These are phyloP conservation scores for Eurotiales sp. DNA, from an alignment of 2,329 filamentous ascomycete genomes.

Conservation along the genomic window DNA sequence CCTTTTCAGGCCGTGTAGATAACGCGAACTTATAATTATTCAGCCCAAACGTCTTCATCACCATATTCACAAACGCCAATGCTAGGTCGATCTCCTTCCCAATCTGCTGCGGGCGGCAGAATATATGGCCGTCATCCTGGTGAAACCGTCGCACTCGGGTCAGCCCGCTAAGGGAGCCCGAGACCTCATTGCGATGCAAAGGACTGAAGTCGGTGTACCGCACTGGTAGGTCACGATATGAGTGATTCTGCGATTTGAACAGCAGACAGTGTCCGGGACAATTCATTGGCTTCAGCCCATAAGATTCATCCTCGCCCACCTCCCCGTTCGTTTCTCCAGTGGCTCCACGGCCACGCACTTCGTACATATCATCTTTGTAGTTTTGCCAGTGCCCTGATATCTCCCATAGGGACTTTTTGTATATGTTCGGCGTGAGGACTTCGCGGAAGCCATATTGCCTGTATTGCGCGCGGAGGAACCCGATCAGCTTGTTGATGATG, in stretches of 20 bases:
- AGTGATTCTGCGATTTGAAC: slow-evolving; percentile 68
- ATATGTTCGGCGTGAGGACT: slow-evolving; percentile 85
- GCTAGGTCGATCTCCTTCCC: slow-evolving; percentile 69
- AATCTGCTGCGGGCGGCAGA: slow-evolving; percentile 75
- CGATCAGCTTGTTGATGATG: slow-evolving; percentile 77
- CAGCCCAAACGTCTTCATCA: slow-evolving; percentile 67
- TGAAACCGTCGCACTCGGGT: slow-evolving; percentile 84
- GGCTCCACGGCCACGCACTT: slow-evolving; percentile 58
- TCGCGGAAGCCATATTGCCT: slow-evolving; percentile 81
- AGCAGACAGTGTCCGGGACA: slow-evolving; percentile 85
- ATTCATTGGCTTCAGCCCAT: slow-evolving; percentile 89
- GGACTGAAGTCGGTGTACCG: slow-evolving; percentile 85
- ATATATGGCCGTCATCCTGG: slow-evolving; percentile 89
- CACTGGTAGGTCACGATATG: slow-evolving; percentile 76
- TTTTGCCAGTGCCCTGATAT: slow-evolving; percentile 84
- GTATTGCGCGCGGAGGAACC: slow-evolving; percentile 80
- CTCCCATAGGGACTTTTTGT: slow-evolving; percentile 83
- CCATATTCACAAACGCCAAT: slow-evolving; percentile 68
- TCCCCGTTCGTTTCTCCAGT: slow-evolving; percentile 43
- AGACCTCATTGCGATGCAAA: slow-evolving; percentile 81
- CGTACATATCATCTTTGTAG: slow-evolving; percentile 90
- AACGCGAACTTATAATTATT: slow-evolving; percentile 71
- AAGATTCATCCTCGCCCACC: slow-evolving; percentile 63
- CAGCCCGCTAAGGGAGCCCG: slow-evolving; percentile 73
- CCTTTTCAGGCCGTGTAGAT: slow-evolving; percentile 71